A percentile compares a stretch with the other conserved stretches of the same genome.
Evolutionary conservation across 2,329 filamentous ascomycete genomes (phyloP).

Genomic region (Neurospora crassa): DNA sequence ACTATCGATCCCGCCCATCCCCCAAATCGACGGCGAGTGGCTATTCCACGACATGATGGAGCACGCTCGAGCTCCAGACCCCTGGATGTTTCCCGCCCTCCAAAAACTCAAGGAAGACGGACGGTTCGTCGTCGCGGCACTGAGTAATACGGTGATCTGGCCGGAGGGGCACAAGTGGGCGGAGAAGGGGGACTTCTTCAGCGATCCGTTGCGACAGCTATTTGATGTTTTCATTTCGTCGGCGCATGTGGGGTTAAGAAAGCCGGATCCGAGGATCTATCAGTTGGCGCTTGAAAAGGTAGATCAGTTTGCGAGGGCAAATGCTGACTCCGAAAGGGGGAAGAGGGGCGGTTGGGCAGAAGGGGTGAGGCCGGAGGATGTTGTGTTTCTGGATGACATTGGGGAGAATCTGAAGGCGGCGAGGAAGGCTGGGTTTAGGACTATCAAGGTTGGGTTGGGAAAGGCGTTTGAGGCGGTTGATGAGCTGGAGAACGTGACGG

Average conservation of each 20-base stretch:
- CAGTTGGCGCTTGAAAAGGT: conserved; percentile 58
- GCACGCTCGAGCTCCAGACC: conserved; percentile 59
- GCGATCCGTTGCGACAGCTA: conserved; percentile 49
- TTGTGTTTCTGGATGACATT: conserved; percentile 90
- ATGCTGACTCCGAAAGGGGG: conserved; percentile 31
- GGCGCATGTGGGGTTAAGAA: conserved; percentile 78
- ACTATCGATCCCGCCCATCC: conserved; percentile 48
- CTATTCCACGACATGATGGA: conserved; percentile 92
- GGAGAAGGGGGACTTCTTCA: conserved; percentile 34
- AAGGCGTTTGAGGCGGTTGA: conserved; percentile 71
- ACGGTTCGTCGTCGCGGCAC: conserved; percentile 64
- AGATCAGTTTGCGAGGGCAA: conserved; percentile 49
- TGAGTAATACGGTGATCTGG: conserved; percentile 87
- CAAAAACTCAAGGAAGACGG: conserved; percentile 54
- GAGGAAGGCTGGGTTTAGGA: conserved; percentile 63
- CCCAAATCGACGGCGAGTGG: conserved; percentile 63
- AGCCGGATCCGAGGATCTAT: conserved; percentile 80
- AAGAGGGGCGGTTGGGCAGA: conserved; percentile 34
- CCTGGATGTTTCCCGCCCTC: conserved; percentile 81
- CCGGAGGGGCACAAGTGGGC: conserved; percentile 63
- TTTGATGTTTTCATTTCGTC: conserved; percentile 88
- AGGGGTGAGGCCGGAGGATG: conserved; percentile 51
- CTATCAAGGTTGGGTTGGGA: conserved; percentile 77
- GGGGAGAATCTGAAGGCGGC: conserved; percentile 84
- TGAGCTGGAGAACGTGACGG: conserved; percentile 67